Conservation (phyloP, 1,284 basidiomycete genomes). For the Puccinia novopanici region DNA sequence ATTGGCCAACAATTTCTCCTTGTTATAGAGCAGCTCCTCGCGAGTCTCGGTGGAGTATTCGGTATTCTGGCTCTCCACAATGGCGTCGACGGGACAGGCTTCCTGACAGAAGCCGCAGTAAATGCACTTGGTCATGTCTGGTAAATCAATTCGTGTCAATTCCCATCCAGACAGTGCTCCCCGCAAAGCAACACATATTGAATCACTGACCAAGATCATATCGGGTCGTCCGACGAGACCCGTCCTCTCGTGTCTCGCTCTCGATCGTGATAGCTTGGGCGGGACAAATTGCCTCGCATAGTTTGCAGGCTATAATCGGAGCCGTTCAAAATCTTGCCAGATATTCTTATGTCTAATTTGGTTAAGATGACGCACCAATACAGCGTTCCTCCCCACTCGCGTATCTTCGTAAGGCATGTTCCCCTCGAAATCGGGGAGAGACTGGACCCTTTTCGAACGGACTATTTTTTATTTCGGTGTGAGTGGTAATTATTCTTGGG, state of each 20-base stretch:
- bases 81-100: slow-evolving; percentile 98
- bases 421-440: slow-evolving; percentile 95
- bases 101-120: slow-evolving; percentile 98
- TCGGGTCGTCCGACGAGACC: slow-evolving; percentile 93
- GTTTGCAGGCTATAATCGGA: slow-evolving; percentile 77
- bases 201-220: slow-evolving; percentile 67
- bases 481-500: slow-evolving; percentile 30
- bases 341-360: not conserved
- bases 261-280: slow-evolving; percentile 99
- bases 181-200: not conserved
- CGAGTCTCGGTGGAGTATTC: slow-evolving; percentile 91
- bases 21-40: slow-evolving; percentile 98
- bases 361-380: slow-evolving; percentile 70
- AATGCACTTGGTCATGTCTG: slow-evolving; percentile 90
- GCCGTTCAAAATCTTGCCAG: not conserved
- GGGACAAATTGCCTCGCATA: slow-evolving; percentile 98
- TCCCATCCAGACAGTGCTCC: not conserved
- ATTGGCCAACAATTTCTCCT: slow-evolving; percentile 81
- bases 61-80: slow-evolving; percentile 97
- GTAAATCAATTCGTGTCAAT: not conserved
- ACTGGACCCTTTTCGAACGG: slow-evolving; percentile 86
- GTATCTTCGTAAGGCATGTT: slow-evolving; percentile 97
- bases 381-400: slow-evolving; percentile 98
- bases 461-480: slow-evolving; percentile 67
- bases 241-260: slow-evolving; percentile 91